A percentile compares a stretch with the other conserved stretches of the same genome.
phyloP scores from a whole-genome alignment of 2,329 filamentous ascomycete species.

The Sclerotinia nivalis region DNA sequence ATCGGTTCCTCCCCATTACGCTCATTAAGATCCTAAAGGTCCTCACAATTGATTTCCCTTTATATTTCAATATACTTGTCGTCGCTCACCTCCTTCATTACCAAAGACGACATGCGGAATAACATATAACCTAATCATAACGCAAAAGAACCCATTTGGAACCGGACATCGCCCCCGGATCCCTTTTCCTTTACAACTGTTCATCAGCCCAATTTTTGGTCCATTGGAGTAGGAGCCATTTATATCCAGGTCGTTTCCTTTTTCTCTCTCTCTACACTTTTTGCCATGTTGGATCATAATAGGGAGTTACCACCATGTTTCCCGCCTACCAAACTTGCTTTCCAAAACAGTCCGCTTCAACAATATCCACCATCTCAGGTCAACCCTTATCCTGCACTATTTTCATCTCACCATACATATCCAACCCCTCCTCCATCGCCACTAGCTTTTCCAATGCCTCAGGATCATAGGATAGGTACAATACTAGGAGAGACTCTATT shows the following conservation, averaged over 20 bases:
- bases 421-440: constrained; percentile 17
- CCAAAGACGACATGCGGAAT: constrained; percentile 7
- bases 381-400: neutral
- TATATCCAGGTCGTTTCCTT: constrained; percentile 14
- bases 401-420: constrained; percentile 7
- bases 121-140: constrained; percentile 9
- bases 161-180: constrained; percentile 10
- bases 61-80: constrained; percentile 11
- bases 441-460: constrained; percentile 41
- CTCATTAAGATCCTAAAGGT: neutral
- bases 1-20: neutral
- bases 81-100: constrained; percentile 8
- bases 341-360: constrained; percentile 6
- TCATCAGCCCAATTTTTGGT: constrained; percentile 20
- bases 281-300: constrained; percentile 22
- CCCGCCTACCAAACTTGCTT: constrained; percentile 14
- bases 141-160: constrained; percentile 16
- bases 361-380: constrained; percentile 12
- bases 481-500: constrained; percentile 70
- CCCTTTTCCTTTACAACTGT: constrained; percentile 22
- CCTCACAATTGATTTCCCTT: neutral
- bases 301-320: constrained; percentile 16
- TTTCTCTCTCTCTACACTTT: constrained; percentile 18
- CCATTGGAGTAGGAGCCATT: constrained; percentile 22
- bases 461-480: constrained; percentile 80